phyloP scores from a whole-genome alignment of 352 stramenopile genomes.

The Globisporangium viniferum region DNA sequence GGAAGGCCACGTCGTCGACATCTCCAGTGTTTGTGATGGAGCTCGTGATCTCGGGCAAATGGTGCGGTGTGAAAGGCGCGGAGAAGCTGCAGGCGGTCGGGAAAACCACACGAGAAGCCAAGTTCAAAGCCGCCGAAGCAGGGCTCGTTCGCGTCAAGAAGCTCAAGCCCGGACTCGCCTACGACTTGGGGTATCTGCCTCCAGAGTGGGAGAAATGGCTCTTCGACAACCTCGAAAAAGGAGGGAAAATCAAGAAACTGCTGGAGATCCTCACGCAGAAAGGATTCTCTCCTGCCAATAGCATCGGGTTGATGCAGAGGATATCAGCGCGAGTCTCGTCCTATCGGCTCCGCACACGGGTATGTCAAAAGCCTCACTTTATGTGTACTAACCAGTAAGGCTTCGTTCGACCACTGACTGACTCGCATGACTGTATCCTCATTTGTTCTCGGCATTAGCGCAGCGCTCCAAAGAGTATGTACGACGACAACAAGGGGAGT shows the following conservation, averaged over 20 bases:
- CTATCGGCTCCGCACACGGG: conserved; percentile 38
- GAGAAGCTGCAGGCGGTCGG: conserved; percentile 41
- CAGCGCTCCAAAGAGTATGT: conserved; percentile 36
- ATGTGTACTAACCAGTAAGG: background rate
- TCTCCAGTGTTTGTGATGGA: conserved; percentile 43
- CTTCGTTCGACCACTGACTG: background rate
- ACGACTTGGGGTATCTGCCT: conserved; percentile 47
- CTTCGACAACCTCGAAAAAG: conserved; percentile 58
- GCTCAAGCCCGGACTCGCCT: conserved; percentile 59
- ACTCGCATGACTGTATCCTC: background rate
- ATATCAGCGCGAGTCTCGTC: conserved; percentile 58
- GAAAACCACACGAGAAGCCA: conserved; percentile 64
- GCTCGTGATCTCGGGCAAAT: conserved; percentile 50
- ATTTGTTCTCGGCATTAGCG: conserved; percentile 23
- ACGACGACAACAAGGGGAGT: conserved; percentile 21
- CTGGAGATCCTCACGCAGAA: conserved; percentile 55
- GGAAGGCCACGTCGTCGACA: conserved; percentile 29
- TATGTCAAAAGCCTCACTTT: conserved; percentile 16
- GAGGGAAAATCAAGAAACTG: conserved; percentile 42
- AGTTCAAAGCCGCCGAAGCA: conserved; percentile 63
- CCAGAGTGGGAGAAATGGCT: conserved; percentile 55
- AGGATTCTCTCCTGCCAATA: conserved; percentile 54
- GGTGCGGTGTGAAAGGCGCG: conserved; percentile 31
- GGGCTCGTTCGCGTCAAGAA: conserved; percentile 52
- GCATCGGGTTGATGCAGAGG: conserved; percentile 54